Percentiles rank a stretch among this genome's conserved stretches.
These are phyloP conservation scores for Camellia japonica DNA, from an alignment of 148 eudicot genomes.

Conservation along the genomic window DNA sequence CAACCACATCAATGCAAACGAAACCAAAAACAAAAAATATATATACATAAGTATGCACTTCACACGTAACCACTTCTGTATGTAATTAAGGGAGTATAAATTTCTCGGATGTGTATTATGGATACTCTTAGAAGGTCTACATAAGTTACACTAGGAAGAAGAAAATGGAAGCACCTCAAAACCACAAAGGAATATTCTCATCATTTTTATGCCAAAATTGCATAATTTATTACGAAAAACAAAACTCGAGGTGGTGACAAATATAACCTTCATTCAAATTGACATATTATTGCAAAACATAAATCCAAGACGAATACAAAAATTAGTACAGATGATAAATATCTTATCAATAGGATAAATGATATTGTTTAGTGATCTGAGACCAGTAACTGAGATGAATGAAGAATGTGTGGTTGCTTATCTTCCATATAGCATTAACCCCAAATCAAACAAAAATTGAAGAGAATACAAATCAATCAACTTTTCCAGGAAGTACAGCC, in stretches of 20 bases:
- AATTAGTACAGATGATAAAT: neutral
- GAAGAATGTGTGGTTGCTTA: neutral
- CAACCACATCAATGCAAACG: neutral
- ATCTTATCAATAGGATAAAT: neutral
- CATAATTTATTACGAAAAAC: neutral
- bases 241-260: neutral
- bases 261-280: neutral
- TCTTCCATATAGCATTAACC: neutral
- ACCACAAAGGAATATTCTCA: neutral
- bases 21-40: neutral
- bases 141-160: neutral
- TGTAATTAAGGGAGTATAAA: neutral
- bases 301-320: neutral
- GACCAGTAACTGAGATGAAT: neutral
- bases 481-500: neutral
- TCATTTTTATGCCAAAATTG: neutral
- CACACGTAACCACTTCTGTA: neutral
- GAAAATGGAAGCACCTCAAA: neutral
- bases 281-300: neutral
- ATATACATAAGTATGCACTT: too few relatives aligned
- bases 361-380: neutral
- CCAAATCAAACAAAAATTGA: neutral
- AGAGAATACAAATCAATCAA: slow-evolving; percentile 1
- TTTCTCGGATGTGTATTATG: neutral
- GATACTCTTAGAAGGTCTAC: neutral